A percentile compares a stretch with the other conserved stretches of the same genome.
These are phyloP conservation scores for Zygosaccharomyces bailii DNA, from an alignment of 805 yeast species.

Conservation along the genomic window DNA sequence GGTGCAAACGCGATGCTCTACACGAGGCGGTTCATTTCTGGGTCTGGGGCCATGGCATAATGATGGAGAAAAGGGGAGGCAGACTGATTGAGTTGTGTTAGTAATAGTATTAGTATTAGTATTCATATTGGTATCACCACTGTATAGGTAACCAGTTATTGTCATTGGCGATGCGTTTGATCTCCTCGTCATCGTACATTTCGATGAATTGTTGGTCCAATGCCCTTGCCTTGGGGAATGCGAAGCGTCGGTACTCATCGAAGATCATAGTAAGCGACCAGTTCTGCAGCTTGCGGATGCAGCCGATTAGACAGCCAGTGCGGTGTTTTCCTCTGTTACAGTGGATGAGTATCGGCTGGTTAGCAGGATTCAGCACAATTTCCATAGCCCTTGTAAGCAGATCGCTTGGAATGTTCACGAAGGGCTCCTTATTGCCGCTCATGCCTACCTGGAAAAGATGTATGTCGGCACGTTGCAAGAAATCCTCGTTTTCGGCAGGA, in stretches of 20 bases:
- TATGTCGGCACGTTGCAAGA: slow-evolving; percentile 58
- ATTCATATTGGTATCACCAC: slow-evolving; percentile 45
- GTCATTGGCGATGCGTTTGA: slow-evolving; percentile 50
- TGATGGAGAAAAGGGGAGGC: too few relatives aligned
- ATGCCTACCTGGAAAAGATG: slow-evolving; percentile 81
- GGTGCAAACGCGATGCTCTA: slow-evolving; percentile 60
- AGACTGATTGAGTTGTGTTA: too few relatives aligned
- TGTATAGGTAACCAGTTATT: slow-evolving; percentile 61
- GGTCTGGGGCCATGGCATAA: slow-evolving; percentile 19
- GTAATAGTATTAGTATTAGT: neutral
- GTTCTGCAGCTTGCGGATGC: slow-evolving; percentile 78
- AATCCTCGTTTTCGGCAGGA: slow-evolving; percentile 70
- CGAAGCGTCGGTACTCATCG: slow-evolving; percentile 92
- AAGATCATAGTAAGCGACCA: slow-evolving; percentile 95
- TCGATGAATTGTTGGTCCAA: slow-evolving; percentile 95
- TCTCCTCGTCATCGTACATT: slow-evolving; percentile 67
- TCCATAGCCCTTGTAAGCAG: slow-evolving; percentile 76
- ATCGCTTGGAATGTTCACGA: slow-evolving; percentile 68
- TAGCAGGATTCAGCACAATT: slow-evolving; percentile 75
- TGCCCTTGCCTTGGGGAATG: slow-evolving; percentile 92
- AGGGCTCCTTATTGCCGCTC: slow-evolving; percentile 94
- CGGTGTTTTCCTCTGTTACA: slow-evolving; percentile 97
- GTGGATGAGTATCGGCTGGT: slow-evolving; percentile 90
- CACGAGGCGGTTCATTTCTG: slow-evolving; percentile 65
- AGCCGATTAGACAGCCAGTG: slow-evolving; percentile 95